Evolutionary conservation across 2,329 filamentous ascomycete species (phyloP), one percentile per base, ranked within the genome.

Genomic region (Boeremia lycopersici): DNA sequence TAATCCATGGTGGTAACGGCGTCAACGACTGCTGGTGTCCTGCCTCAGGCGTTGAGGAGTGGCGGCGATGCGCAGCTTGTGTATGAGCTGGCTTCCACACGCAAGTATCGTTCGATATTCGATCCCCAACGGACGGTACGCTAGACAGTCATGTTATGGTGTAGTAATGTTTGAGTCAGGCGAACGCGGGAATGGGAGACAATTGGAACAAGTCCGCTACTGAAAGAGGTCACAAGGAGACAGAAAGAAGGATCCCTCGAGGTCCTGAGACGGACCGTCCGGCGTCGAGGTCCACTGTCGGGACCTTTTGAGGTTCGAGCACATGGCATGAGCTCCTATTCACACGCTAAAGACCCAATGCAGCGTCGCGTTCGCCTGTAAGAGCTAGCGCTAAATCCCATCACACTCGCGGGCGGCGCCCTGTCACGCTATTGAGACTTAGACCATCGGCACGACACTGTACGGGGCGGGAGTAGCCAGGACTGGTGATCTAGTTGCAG

Each of bases 1-100:
- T 69, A 56, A 43, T 65, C 64, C 70, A 73, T 73, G 29, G 15
- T 53, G 30, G 25, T 15, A 43, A 48, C 28, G 48, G 53, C 40
- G 44, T 54, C 34, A 12, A 47, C 30, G 31, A 19, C 35, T 25
- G 52, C 19, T n/a, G 7, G 46, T 36, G 40, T 36, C 35, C 40
- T 45, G 34, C 46, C 45, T 48, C 41, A 41, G 41, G 25, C 35
- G 35, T 45, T 30, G 46, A 55, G 45, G 34, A 35, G 29, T 12
- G 13, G 29, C 34, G 39, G 44, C 40, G 43, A 30, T 30, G 40
- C 25, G 40, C 31, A 31, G 43, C 26, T 23, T 51, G 50, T 34
- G 52, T 36, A 38, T 43, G 40, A 53, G 47, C 34, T 53, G 48
- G 35, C 34, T 46, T 58, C 40, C 36, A 31, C 34, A 25, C 38